phyloP scores from a whole-genome alignment of 208 protist genomes.

The Naegleria fowleri region DNA sequence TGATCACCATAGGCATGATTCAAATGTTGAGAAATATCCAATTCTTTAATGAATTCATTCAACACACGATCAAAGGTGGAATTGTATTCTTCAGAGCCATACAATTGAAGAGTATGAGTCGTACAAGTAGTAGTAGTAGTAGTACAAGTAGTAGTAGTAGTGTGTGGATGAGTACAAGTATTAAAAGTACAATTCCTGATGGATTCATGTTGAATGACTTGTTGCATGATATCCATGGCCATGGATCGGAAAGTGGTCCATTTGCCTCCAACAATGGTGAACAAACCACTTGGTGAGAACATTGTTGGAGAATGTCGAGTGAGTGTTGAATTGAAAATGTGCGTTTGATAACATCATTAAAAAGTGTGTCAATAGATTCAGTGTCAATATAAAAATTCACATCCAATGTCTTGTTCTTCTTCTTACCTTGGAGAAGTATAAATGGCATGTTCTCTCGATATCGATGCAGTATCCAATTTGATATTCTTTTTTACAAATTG shows the following conservation, averaged over 20 bases:
- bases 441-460: constrained; percentile 85
- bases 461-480: constrained; percentile 48
- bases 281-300: constrained; percentile 47
- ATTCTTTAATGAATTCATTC: neutral
- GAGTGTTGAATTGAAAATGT: too few species aligned
- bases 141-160: neutral
- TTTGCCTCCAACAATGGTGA: constrained; percentile 84
- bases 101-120: neutral
- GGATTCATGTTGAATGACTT: constrained; percentile 23
- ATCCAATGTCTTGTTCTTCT: too few species aligned
- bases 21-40: neutral
- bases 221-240: constrained; percentile 63
- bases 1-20: neutral
- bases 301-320: too few species aligned
- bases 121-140: too few species aligned
- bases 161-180: neutral
- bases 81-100: neutral
- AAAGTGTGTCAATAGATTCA: too few species aligned
- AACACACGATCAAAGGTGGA: neutral
- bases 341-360: too few species aligned
- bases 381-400: too few species aligned
- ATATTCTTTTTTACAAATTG: too few species aligned
- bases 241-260: constrained; percentile 92
- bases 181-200: too few species aligned
- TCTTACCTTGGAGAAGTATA: constrained; percentile 1